phyloP scores from a whole-genome alignment of 352 stramenopile genomes.

The Halophytophthora batemanensis region DNA sequence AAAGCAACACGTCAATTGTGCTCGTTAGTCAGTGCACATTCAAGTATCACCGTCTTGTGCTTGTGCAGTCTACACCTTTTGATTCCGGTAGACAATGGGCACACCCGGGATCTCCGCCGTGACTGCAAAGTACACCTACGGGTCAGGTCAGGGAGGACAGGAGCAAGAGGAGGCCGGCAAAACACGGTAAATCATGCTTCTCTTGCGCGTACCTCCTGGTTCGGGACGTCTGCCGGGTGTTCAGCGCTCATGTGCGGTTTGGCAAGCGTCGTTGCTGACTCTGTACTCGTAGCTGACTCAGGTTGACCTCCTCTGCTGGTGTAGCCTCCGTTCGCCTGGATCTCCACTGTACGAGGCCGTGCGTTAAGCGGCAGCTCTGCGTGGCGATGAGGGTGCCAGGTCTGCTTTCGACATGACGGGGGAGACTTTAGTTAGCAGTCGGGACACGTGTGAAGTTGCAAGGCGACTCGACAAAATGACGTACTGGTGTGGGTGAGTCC shows the following conservation, averaged over 20 bases:
- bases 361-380: conserved; percentile 20
- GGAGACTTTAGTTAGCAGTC: conserved; percentile 1
- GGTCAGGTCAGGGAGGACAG: conserved; percentile 20
- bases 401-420: not conserved
- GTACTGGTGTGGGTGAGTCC: conserved; percentile 17
- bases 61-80: conserved; percentile 35
- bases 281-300: conserved; percentile 4
- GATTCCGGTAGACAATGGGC: conserved; percentile 67
- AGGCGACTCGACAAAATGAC: not conserved
- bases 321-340: conserved; percentile 2
- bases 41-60: not conserved
- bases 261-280: not conserved
- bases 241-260: conserved; percentile 10
- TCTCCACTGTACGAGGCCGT: conserved; percentile 8
- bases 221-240: conserved; percentile 12
- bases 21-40: not conserved
- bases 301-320: not conserved
- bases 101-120: conserved; percentile 63
- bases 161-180: not conserved
- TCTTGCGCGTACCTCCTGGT: conserved; percentile 38
- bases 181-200: not conserved
- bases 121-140: conserved; percentile 77
- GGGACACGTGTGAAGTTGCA: not conserved
- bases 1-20: not conserved
- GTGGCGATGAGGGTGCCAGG: conserved; percentile 18